A percentile compares a stretch with the other conserved stretches of the same genome.
Evolutionary conservation across 177 flowering plant genomes (phyloP).

Genomic region (Vitis hybrid): DNA sequence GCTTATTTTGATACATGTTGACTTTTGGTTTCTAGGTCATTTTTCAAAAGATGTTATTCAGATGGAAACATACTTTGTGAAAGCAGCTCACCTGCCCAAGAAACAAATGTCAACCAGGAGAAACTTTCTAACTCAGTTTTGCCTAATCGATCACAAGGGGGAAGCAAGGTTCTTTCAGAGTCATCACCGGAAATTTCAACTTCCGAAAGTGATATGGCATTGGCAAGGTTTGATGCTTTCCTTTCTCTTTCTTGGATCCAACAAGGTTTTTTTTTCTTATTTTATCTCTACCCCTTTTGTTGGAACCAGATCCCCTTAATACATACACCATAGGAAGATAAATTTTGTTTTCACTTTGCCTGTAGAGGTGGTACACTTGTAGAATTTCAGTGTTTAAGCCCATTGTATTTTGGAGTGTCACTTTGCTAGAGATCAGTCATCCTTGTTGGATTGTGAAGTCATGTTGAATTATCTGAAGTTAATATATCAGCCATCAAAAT

Average conservation of each 20-base stretch:
- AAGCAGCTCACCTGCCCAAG: slow-evolving; percentile 26
- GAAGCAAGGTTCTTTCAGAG: slow-evolving; percentile 23
- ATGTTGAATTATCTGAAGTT: no score
- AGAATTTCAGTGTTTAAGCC: no score
- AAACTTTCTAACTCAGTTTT: slow-evolving; percentile 20
- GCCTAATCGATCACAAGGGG: slow-evolving; percentile 18
- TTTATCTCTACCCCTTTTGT: neutral
- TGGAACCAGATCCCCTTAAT: neutral
- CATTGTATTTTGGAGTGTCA: no score
- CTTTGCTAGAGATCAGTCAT: no score
- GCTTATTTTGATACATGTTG: neutral
- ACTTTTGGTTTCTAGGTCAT: slow-evolving; percentile 26
- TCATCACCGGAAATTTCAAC: slow-evolving; percentile 50
- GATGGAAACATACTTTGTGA: slow-evolving; percentile 48
- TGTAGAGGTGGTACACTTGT: no score
- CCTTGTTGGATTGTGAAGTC: no score
- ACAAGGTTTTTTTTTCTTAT: neutral
- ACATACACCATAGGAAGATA: neutral
- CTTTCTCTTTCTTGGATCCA: neutral
- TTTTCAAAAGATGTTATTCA: slow-evolving; percentile 42
- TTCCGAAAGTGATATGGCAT: slow-evolving; percentile 35
- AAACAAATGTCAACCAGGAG: slow-evolving; percentile 18
- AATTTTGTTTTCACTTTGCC: no score
- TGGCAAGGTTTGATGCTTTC: slow-evolving; percentile 30
- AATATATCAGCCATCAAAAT: no score